phyloP scores from a whole-genome alignment of 257 asterid genomes.

The Plantago ovata region DNA sequence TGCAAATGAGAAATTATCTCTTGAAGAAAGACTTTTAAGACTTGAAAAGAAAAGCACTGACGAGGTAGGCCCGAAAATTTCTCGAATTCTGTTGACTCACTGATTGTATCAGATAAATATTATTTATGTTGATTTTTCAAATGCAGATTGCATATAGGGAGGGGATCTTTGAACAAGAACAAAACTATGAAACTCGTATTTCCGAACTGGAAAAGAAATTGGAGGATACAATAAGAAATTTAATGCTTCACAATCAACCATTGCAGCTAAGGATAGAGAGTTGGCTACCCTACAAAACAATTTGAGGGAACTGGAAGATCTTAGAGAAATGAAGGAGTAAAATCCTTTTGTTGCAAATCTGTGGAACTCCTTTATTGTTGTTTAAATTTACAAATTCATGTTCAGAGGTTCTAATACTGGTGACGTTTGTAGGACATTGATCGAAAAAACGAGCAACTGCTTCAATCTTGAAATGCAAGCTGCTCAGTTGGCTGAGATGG shows the following conservation, averaged over 20 bases:
- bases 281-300: conserved; percentile 61
- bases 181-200: conserved; percentile 46
- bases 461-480: conserved; percentile 94
- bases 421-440: conserved; percentile 65
- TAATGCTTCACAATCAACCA: conserved; percentile 51
- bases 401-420: conserved; percentile 19
- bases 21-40: conserved; percentile 59
- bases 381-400: not conserved
- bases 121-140: conserved; percentile 17
- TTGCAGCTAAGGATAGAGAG: conserved; percentile 60
- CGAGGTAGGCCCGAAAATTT: conserved; percentile 40
- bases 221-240: conserved; percentile 50
- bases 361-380: not conserved
- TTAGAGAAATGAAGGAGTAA: conserved; percentile 98
- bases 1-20: conserved; percentile 55
- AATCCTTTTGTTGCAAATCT: not conserved
- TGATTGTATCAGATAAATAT: conserved; percentile 15
- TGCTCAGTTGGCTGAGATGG: conserved; percentile 91
- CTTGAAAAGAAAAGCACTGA: conserved; percentile 60
- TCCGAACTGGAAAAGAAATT: conserved; percentile 76
- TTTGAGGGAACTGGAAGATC: conserved; percentile 80
- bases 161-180: conserved; percentile 66
- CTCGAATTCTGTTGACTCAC: conserved; percentile 12
- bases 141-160: conserved; percentile 50
- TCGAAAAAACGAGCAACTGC: conserved; percentile 96